Evolutionary conservation across 2,329 filamentous ascomycete species (phyloP), one percentile per base, ranked within the genome.

Genomic region (Hypomyces rosellus): DNA sequence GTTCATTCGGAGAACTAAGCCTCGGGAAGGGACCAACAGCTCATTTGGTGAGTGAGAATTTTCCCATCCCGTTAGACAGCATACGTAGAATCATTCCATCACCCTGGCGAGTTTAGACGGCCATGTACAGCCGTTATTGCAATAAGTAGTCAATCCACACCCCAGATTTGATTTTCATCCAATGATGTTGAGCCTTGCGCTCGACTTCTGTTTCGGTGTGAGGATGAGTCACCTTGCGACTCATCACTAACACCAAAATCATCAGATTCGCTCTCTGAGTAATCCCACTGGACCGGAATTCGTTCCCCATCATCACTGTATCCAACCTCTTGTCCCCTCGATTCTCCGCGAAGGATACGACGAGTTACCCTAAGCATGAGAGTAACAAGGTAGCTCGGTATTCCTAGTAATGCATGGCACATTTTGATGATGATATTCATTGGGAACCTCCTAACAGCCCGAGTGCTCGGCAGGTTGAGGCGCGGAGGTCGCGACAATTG

Each of bases 311-410:
- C 25, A 8, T 78, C 78, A 14, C 68, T 63, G 49, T 82, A 78
- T 33, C 73, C 74, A 47, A 74, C 74, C 47, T 81, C 73, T 57
- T 78, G 68, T 54, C 80, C 86, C 61, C 79, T 72, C 84, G 78
- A 82, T 69, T 80, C 75, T 15, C 79, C 81, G 30, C 75, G 74
- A 1, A 84, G 78, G 54, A 96, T 89, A 54, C 81, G 83, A 0
- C 87, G 84, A 1, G 90, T 88, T 50, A 96, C 88, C 50, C 83
- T 82, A 4, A 96, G 77, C 76, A 96, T 90, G 38, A 95, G 73
- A 22, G 81, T 76, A 34, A 95, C 79, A 2, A 95, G 77, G 59
- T 91, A 82, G 14, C 85, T 80, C 0, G 91, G 89, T n/a, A 89
- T 89, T 0, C 87, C 83, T 13, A 96, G 71, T 4, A 95, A 76